Evolutionary conservation across 805 yeast genomes (phyloP), one percentile per base, ranked within the genome.

Genomic region (Candida sonorensis): DNA sequence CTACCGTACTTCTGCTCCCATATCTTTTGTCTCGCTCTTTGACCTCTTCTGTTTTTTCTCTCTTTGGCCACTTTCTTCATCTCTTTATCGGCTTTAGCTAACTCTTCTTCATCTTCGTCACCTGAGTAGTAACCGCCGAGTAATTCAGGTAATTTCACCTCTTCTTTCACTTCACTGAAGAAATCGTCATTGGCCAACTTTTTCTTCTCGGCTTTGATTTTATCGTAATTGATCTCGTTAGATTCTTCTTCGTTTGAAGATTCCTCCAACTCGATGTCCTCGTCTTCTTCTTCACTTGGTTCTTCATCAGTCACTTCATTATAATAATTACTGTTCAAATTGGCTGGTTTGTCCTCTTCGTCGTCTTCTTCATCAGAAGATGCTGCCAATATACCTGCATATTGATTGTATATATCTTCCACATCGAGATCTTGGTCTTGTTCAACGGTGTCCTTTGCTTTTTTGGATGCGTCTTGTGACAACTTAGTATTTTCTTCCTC

Each of bases 41-140:
- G 98, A 17, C 98, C 98, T 57, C 97, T 76, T 61, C 98, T 71
- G 57, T 92, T 92, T 48, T 87, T 86, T 41, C 90, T 72, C 40
- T 57, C 61, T 18, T 71, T 51, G 1, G 78, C 75, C 4, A 67
- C 61, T 29, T 63, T 66, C 35, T 75, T 70, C 29, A 62, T 53
- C 46, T 72, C 78, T 48, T 66, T 57, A 34, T 62, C 62, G 3
- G 51, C 51, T 11, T 66, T 68, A 7, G 30, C 40, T 9, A 41
- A 34, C 21, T 64, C 67, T 11, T 69, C 75, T 22, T 83, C 94
- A 1, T 84, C 78, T 29, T 57, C 64, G 3, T 82, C 95, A 5
- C 86, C 94, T 5, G 96, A 86, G 38, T 71, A 72, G 56, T 84
- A 92, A 4, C 98, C 98, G 1, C 74, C 62, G 33, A 80, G 77